Evolutionary conservation across 495 filamentous ascomycete species (phyloP).

Genomic region (Penicillium crystallinum): DNA sequence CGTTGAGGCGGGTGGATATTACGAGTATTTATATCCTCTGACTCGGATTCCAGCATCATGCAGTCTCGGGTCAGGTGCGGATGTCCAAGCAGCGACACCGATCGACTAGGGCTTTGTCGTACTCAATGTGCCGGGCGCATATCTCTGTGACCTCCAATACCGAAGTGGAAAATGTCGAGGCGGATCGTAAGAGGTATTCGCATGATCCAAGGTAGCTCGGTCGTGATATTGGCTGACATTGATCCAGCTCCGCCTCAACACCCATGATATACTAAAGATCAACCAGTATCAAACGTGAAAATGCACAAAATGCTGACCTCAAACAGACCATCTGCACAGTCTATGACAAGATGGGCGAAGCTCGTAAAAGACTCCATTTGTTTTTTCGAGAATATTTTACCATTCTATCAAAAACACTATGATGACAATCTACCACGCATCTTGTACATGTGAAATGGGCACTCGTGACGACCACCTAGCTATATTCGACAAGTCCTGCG

Average conservation of each 20-base stretch:
- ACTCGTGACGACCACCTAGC: constrained; percentile 38
- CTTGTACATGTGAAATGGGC: constrained; percentile 51
- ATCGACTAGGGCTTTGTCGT: constrained; percentile 50
- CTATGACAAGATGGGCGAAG: constrained; percentile 43
- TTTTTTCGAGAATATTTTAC: constrained; percentile 36
- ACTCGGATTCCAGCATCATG: constrained; percentile 43
- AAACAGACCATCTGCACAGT: constrained; percentile 30
- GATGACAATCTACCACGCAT: constrained; percentile 50
- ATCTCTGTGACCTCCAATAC: constrained; percentile 38
- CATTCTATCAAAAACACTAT: constrained; percentile 40
- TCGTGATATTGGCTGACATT: background rate
- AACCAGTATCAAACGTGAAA: background rate
- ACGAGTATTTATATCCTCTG: constrained; percentile 41
- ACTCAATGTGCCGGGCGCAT: constrained; percentile 24
- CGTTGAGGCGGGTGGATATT: constrained; percentile 56
- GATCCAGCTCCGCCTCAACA: constrained; percentile 26
- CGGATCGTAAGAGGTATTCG: constrained; percentile 27
- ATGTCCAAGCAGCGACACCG: constrained; percentile 22
- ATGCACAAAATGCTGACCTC: constrained; percentile 1
- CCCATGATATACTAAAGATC: constrained; percentile 38
- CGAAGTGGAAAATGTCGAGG: constrained; percentile 35
- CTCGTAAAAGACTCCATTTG: constrained; percentile 45
- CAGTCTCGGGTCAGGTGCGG: constrained; percentile 29
- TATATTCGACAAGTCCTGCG: constrained; percentile 47
- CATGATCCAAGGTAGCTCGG: background rate